Evolutionary conservation across 345 rosid genomes (phyloP).

Genomic region (Syzygium aromaticum): DNA sequence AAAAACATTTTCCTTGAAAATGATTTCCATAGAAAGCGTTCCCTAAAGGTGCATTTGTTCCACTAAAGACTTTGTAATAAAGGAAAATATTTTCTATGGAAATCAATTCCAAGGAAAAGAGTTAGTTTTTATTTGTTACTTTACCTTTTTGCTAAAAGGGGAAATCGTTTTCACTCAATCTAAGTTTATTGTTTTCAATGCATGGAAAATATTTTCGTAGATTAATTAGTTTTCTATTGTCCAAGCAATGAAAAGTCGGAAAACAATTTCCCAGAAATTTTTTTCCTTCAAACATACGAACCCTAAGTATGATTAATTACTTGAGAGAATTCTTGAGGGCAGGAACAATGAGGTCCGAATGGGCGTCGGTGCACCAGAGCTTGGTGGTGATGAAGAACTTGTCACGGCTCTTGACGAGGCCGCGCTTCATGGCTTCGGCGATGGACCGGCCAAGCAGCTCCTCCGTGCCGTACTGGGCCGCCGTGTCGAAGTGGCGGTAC

Average conservation of each 20-base stretch:
- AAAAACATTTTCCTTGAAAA: neutral
- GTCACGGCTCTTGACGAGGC: constrained; percentile 29
- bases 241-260: neutral
- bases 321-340: constrained; percentile 22
- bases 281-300: neutral
- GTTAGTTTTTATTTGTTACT: neutral
- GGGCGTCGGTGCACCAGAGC: constrained; percentile 40
- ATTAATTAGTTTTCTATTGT: neutral
- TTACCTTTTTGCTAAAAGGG: neutral
- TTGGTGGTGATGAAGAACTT: constrained; percentile 58
- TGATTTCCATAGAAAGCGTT: neutral
- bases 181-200: rapidly evolving
- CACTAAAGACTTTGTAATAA: neutral
- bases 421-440: constrained; percentile 24
- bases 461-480: constrained; percentile 38
- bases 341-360: constrained; percentile 37
- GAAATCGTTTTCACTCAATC: neutral
- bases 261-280: rapidly evolving
- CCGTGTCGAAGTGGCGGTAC: constrained; percentile 61
- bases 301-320: neutral
- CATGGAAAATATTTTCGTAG: neutral
- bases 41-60: neutral
- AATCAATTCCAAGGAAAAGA: neutral
- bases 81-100: neutral
- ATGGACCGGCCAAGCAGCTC: constrained; percentile 42